Evolutionary conservation across 441 rosid genomes (phyloP), one percentile per base, ranked within the genome.

Genomic region (Populus hybrid): DNA sequence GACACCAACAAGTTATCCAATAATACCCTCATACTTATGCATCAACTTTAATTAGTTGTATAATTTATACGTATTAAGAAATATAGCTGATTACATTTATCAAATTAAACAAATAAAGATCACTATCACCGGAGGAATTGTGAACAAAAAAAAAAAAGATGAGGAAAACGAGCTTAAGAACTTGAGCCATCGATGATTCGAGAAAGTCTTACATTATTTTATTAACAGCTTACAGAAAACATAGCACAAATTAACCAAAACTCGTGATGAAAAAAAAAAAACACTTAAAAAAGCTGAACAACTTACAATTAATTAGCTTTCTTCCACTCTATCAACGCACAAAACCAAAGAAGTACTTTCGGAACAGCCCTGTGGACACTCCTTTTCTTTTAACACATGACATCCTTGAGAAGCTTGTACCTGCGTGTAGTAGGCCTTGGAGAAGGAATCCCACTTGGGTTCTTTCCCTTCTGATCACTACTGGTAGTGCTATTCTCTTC

Each of bases 321-420:
- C 19, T 46, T 9, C 30, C 21, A n/a, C 28, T 71, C 64, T 63
- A 73, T 23, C 21, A 40, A 18, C 36, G 28, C 18, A 9, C 28
- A 28, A n/a, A 38, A 65, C 46, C 35, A 68, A 68, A 32, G 38
- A 28, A 18, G 38, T 34, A 71, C 65, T 34, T 57, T 72, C 64
- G 2, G 32, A 59, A 40, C 9, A 24, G 7, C 9, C 53, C 21
- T n/a, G 28, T 35, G 28, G 9, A n/a, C 26, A 7, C 50, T 18
- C 14, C 40, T 14, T 12, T 2, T 40, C 12, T 21, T 61, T 53
- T 80, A 92, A 76, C 97, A 93, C 98, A 95, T 92, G 74, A 95
- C 99, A 82, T 95, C 99, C 91, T 95, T 95, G 81, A 95, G 99
- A 74, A 95, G 96, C 98, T 95, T 95, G 89, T 95, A 95, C 96